Base-by-base conservation (phyloP, 108 stramenopile genomes). In the Fragilariopsis cylindrus region DNA sequence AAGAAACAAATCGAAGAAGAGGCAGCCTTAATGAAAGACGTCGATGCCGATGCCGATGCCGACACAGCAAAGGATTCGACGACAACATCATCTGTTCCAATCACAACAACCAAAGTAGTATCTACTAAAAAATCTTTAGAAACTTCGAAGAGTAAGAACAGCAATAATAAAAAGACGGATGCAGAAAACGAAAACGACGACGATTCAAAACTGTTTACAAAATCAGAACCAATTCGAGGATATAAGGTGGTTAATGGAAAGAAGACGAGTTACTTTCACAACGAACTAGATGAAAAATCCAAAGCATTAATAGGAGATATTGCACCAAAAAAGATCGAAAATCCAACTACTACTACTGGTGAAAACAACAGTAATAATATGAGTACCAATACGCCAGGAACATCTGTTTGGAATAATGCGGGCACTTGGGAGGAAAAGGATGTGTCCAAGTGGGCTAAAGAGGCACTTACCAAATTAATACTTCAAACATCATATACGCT, bases 241-340 rank as follows among this genome's bases (percentile, higher is more conserved):
- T 98, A 98, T 91, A 97, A 97, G 85, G 84, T 95, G 21, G 93
- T 93, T 57, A 97, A 97, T 73, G 98, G 98, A 39, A 96, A 94
- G 73, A 95, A 92, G 74, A 98, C 98, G 53, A 92, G 92, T 16
- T 98, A 91, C 73, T 98, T 98, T 80, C 94, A 97, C 87, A 90
- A 96, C 73, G 97, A 97, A 81, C 87, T 97, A n/a, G 84, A 91
- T 41, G 96, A 97, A 57, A 93, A 98, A 70, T 91, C 90, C 6
- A 96, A 90, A 71, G 81, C 73, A 43, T 80, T 97, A 70, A 96
- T 97, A 72, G 97, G 97, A 18, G 95, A 97, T 70, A 98, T 97
- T 75, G 96, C 97, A 15, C 98, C 98, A 52, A 96, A 97, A 77
- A 92, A 87, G 68, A 63, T 98, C 21, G 81, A 77, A 16, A 57